These are phyloP conservation scores for Diutina neorugosa DNA, from an alignment of 1,139 yeast genomes.

Conservation along the genomic window DNA sequence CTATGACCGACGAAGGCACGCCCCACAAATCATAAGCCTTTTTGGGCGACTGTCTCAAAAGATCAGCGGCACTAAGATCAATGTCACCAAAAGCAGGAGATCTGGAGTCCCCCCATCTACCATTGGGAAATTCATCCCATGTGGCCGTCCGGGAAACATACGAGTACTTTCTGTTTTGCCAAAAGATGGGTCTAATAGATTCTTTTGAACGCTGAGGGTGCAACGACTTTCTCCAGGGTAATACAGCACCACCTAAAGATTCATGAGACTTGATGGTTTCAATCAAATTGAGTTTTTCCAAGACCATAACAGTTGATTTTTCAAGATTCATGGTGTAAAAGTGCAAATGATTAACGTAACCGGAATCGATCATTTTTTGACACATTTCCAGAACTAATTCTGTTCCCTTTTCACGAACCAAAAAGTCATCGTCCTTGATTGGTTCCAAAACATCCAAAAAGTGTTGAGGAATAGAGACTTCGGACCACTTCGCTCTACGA, in stretches of 20 bases:
- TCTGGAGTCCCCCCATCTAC: conserved; percentile 90
- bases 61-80: conserved; percentile 66
- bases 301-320: conserved; percentile 77
- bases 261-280: conserved; percentile 31
- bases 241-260: conserved; percentile 25
- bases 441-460: conserved; percentile 67
- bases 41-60: conserved; percentile 68
- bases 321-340: conserved; percentile 95
- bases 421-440: conserved; percentile 79
- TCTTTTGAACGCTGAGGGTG: conserved; percentile 76
- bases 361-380: conserved; percentile 53
- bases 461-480: conserved; percentile 63
- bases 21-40: conserved; percentile 86
- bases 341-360: conserved; percentile 75
- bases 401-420: conserved; percentile 81
- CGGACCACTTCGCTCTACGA: conserved; percentile 93
- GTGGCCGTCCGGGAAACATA: conserved; percentile 83
- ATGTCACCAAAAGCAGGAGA: conserved; percentile 91
- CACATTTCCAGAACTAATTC: conserved; percentile 81
- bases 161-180: conserved; percentile 90
- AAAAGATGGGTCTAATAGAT: conserved; percentile 84
- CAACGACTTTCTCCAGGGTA: conserved; percentile 88
- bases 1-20: conserved; percentile 46
- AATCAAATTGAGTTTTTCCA: conserved; percentile 59
- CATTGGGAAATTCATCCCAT: conserved; percentile 94